Base-by-base conservation (phyloP, 768 basidiomycete species). In the Mycena alexandri region DNA sequence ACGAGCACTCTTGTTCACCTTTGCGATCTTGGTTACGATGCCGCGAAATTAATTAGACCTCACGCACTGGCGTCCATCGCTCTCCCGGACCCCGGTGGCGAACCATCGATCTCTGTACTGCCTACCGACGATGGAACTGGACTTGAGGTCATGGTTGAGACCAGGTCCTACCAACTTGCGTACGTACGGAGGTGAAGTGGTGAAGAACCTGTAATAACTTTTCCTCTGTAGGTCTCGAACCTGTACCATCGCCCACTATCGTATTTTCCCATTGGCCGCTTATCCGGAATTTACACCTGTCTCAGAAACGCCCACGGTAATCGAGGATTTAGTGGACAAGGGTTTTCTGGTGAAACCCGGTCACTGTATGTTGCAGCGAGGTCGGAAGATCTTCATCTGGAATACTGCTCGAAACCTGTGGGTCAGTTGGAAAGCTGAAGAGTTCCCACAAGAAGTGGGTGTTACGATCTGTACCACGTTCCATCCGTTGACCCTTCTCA, bases 1-100 rank as follows among this genome's bases (percentile, higher is more conserved):
- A 63, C 62, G 3, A 19, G 38, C 16, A 48, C 53, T 29, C 54
- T 63, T 33, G 19, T 65, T 42, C 56, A 65, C 13, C 16, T 65
- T 1, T 65, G 55, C 25, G 54, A 65, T 29, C 63, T 65, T 36
- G 55, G 55, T 38, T 24, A 52, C n/a, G 22, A 42, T 38, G 52
- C 62, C 12, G 34, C 33, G 11, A 57, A 65, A 21, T 25, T 50
- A 5, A 57, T 58, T 38, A 58, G 38, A 34, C 55, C 63, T 7
- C 55, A 65, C 50, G 56, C 63, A 24, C 21, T 65, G 16, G 55
- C 63, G 16, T 58, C 63, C 33, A n/a, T 56, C 14, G 46, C 44
- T 22, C 53, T 63, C 5, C 46, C n/a, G 24, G 33, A 38, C 2
- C n/a, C 21, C 22, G 21, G 47, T 1, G 12, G 53, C 36, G 47